Evolutionary conservation across 2,329 filamentous ascomycete genomes (phyloP).

Genomic region (Epichloe typhina): DNA sequence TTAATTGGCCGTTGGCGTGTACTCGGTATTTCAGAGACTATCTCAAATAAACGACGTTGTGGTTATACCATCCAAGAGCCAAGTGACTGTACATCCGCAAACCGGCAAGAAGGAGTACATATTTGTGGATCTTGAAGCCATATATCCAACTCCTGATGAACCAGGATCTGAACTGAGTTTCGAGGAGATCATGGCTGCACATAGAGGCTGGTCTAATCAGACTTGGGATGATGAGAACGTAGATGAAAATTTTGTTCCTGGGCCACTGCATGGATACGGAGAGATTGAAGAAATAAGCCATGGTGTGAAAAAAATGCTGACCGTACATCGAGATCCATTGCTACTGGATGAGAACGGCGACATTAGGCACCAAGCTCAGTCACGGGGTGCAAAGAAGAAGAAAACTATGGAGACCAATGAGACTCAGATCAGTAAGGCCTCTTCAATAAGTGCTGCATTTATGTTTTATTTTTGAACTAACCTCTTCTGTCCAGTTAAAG

Average conservation of each 20-base stretch:
- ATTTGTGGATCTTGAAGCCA: conserved; percentile 70
- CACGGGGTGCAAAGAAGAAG: conserved; percentile 49
- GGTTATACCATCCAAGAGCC: conserved; percentile 57
- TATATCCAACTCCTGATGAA: conserved; percentile 68
- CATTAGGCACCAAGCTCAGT: conserved; percentile 29
- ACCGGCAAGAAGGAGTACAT: conserved; percentile 77
- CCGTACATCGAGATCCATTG: conserved; percentile 29
- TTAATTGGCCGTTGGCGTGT: conserved; percentile 39
- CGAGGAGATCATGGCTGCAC: conserved; percentile 75
- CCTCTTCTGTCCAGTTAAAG: conserved; percentile 56
- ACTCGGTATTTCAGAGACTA: conserved; percentile 38
- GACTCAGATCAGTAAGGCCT: conserved; percentile 70
- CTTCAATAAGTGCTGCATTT: neutral
- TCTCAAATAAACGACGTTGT: conserved; percentile 52
- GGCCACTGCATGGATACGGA: conserved; percentile 14
- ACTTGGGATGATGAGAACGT: conserved; percentile 37
- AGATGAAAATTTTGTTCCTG: conserved; percentile 20
- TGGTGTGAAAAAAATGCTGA: conserved; percentile 23
- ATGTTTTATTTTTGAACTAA: conserved; percentile 15
- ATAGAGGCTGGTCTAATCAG: conserved; percentile 54
- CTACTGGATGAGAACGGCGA: conserved; percentile 48
- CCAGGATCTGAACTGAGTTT: conserved; percentile 70
- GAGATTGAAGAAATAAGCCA: conserved; percentile 19
- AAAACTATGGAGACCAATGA: conserved; percentile 79
- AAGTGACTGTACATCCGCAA: conserved; percentile 69